Conservation (phyloP, 2,329 filamentous ascomycete genomes). For the Daldinia eschscholtzii region DNA sequence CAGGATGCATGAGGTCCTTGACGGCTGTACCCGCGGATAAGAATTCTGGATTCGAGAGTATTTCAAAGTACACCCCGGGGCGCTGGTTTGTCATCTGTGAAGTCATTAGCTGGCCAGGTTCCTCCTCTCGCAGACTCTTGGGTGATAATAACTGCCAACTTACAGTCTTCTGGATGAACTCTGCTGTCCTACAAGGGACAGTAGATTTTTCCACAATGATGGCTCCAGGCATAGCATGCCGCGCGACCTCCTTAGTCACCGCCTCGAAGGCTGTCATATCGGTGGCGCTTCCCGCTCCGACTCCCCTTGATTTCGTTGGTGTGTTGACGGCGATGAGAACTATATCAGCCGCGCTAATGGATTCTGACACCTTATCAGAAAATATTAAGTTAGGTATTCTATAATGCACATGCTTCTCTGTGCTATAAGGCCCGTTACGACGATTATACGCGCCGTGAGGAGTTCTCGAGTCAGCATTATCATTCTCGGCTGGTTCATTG, state of each 20-base stretch:
- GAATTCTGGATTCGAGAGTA: slow-evolving; percentile 86
- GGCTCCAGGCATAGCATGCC: slow-evolving; percentile 73
- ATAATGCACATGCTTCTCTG: slow-evolving; percentile 53
- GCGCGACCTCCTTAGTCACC: slow-evolving; percentile 75
- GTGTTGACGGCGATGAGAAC: slow-evolving; percentile 84
- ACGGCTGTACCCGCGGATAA: slow-evolving; percentile 83
- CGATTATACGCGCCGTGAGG: neutral
- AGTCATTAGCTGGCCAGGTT: slow-evolving; percentile 7
- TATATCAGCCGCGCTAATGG: slow-evolving; percentile 76
- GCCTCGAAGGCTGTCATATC: slow-evolving; percentile 80
- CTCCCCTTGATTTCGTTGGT: slow-evolving; percentile 78
- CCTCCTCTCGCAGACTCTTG: neutral
- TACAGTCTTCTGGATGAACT: slow-evolving; percentile 77
- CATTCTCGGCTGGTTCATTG: slow-evolving; percentile 52
- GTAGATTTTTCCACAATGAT: slow-evolving; percentile 88
- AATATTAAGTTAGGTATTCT: slow-evolving; percentile 78
- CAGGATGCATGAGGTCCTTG: slow-evolving; percentile 75
- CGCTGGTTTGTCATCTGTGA: slow-evolving; percentile 68
- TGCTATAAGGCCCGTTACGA: neutral
- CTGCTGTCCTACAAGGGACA: slow-evolving; percentile 80
- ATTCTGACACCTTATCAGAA: slow-evolving; percentile 72
- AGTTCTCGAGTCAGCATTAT: slow-evolving; percentile 21
- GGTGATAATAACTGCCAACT: slow-evolving; percentile 45
- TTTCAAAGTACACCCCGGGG: slow-evolving; percentile 76
- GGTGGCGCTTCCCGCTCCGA: slow-evolving; percentile 77